phyloP scores from a whole-genome alignment of 2,329 filamentous ascomycete genomes.

The Rasamsonia emersonii region DNA sequence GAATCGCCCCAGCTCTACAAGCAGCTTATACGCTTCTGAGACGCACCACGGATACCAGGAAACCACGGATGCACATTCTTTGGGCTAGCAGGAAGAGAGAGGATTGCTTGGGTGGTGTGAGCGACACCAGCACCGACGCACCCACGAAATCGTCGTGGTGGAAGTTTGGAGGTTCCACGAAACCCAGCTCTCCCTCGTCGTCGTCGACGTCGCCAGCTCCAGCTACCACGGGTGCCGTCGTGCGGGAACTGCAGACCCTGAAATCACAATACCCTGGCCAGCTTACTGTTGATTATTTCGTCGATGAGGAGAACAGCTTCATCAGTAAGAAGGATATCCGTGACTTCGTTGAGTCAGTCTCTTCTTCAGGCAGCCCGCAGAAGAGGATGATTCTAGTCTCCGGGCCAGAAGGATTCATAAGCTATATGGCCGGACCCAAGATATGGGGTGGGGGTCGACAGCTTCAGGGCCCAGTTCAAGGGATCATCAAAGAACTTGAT shows the following conservation, averaged over 20 bases:
- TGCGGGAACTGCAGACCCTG: conserved; percentile 55
- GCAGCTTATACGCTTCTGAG: conserved; percentile 53
- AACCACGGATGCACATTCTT: conserved; percentile 58
- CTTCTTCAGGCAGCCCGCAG: conserved; percentile 16
- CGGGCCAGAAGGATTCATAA: conserved; percentile 83
- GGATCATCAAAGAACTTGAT: conserved; percentile 55
- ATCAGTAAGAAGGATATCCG: conserved; percentile 50
- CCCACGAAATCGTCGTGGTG: conserved; percentile 21
- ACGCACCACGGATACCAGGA: conserved; percentile 19
- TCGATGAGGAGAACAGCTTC: conserved; percentile 68
- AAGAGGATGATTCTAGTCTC: conserved; percentile 65
- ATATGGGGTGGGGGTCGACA: conserved; percentile 64
- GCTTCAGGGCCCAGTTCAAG: conserved; percentile 64
- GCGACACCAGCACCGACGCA: conserved; percentile 32
- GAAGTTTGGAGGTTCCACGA: conserved; percentile 15
- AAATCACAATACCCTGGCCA: conserved; percentile 49
- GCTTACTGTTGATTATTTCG: conserved; percentile 63
- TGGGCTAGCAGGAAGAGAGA: conserved; percentile 68
- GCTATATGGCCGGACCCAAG: conserved; percentile 71
- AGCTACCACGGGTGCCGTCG: conserved; percentile 34
- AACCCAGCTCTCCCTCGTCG: conserved; percentile 5
- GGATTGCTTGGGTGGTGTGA: conserved; percentile 56
- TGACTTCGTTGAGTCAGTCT: conserved; percentile 18
- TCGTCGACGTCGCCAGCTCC: conserved; percentile 4
- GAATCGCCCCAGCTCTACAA: conserved; percentile 83